Evolutionary conservation across 208 protist species (phyloP), one percentile per base, ranked within the genome.

Genomic region (Tetramitus jugosus): DNA sequence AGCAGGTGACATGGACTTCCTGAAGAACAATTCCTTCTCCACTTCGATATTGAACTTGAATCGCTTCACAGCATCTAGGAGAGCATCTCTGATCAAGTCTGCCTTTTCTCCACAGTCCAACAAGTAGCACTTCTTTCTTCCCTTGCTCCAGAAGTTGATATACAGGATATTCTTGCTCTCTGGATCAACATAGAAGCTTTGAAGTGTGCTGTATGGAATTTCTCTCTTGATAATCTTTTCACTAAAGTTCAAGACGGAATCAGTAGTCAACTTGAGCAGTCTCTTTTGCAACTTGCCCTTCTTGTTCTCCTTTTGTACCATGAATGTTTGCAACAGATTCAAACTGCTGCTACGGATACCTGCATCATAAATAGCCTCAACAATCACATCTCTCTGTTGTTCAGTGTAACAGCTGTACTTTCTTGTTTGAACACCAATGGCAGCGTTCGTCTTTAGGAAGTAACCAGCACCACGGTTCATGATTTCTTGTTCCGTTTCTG

Each of bases 311-410:
- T 71, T 69, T 33, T 56, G 10, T 40, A 56, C 46, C 0, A 61
- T 23, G 23, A 77, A 77, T 3, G 40, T 71, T 56, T 69, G 74
- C 20, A 13, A 2, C 1, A 39, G 26, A 39, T 52, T 42, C 7
- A 67, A 69, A 33, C n/a, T 42, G 23, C 29, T 52, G 39, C 23
- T 43, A 39, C 60, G 45, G 3, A 77, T 35, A 40, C 46, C 39
- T 33, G 17, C 42, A 67, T 77, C 74, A 26, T 53, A 53, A 61
- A 77, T 77, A 0, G 74, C n/a, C 56, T 77, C 61, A 45, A 69
- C 60, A 37, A 77, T 20, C 13, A 45, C 52, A 37, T 77, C 74
- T 26, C 74, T 13, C 39, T 77, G 61, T 61, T 69, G 43, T 45
- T 71, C 61, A 3, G 74, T 45, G 26, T 40, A 43, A 53, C 74